phyloP scores from a whole-genome alignment of 352 stramenopile species.

The Pythium insidiosum region DNA sequence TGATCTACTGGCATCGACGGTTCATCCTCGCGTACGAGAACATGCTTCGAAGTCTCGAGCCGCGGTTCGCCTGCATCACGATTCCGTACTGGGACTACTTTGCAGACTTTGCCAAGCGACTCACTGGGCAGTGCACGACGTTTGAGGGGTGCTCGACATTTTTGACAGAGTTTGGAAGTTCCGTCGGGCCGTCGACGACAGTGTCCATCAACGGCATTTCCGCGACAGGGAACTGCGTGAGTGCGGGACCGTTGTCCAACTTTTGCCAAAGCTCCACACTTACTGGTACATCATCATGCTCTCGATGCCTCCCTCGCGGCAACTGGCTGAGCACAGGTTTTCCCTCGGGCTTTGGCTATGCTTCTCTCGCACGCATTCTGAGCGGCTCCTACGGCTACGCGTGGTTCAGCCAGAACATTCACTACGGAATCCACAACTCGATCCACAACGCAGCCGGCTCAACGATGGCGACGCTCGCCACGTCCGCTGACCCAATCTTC shows the following conservation, averaged over 20 bases:
- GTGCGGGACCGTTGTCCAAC: constrained; percentile 8
- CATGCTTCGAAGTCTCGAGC: constrained; percentile 59
- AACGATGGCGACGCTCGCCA: too few relatives aligned
- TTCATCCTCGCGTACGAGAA: constrained; percentile 67
- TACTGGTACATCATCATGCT: constrained; percentile 19
- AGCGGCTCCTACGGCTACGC: constrained; percentile 34
- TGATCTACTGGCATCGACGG: constrained; percentile 69
- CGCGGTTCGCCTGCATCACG: constrained; percentile 55
- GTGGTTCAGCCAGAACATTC: constrained; percentile 47
- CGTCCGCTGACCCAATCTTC: constrained; percentile 63
- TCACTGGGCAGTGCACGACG: constrained; percentile 23
- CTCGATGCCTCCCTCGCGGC: constrained; percentile 41
- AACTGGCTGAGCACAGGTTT: constrained; percentile 30
- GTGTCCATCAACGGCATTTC: constrained; percentile 18
- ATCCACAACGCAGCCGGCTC: too few relatives aligned
- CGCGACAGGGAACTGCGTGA: constrained; percentile 17
- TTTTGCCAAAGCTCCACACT: constrained; percentile 50
- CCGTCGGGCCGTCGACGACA: constrained; percentile 6
- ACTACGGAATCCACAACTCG: constrained; percentile 54
- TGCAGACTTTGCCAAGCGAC: constrained; percentile 42
- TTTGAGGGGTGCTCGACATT: constrained; percentile 57
- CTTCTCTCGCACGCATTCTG: constrained; percentile 33
- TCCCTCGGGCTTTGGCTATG: constrained; percentile 55
- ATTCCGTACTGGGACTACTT: constrained; percentile 81
- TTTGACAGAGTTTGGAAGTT: constrained; percentile 50